phyloP scores from a whole-genome alignment of 2,329 filamentous ascomycete species.

The Ophiostoma quercus region DNA sequence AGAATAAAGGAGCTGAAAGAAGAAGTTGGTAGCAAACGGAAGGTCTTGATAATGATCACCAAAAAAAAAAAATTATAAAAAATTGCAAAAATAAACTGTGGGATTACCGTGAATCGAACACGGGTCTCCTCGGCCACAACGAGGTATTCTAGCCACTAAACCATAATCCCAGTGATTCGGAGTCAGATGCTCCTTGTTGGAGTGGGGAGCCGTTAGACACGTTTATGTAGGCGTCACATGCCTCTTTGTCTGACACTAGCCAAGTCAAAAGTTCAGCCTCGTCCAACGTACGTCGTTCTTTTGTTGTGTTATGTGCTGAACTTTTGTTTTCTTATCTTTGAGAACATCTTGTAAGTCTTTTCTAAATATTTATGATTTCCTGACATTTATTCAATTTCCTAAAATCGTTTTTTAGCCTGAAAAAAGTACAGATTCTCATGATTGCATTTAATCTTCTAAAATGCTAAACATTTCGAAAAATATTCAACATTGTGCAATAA shows the following conservation, averaged over 20 bases:
- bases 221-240: background rate
- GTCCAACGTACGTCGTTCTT: background rate
- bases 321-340: too few relatives aligned
- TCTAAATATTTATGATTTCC: too few relatives aligned
- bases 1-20: background rate
- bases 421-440: too few relatives aligned
- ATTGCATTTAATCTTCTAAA: too few relatives aligned
- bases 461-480: too few relatives aligned
- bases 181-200: background rate
- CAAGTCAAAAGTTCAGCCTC: background rate
- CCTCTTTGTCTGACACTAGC: background rate
- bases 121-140: constrained; percentile 29
- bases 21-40: too few relatives aligned
- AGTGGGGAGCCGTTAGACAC: background rate
- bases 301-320: background rate
- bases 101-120: constrained; percentile 29
- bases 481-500: too few relatives aligned
- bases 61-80: background rate
- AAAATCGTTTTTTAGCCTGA: too few relatives aligned
- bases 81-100: constrained; percentile 11
- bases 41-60: too few relatives aligned
- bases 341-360: too few relatives aligned
- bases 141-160: constrained; percentile 29
- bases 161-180: constrained; percentile 21
- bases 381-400: too few relatives aligned